Base-by-base conservation (phyloP, 495 filamentous ascomycete species). In the Aspergillus haitiensis region DNA sequence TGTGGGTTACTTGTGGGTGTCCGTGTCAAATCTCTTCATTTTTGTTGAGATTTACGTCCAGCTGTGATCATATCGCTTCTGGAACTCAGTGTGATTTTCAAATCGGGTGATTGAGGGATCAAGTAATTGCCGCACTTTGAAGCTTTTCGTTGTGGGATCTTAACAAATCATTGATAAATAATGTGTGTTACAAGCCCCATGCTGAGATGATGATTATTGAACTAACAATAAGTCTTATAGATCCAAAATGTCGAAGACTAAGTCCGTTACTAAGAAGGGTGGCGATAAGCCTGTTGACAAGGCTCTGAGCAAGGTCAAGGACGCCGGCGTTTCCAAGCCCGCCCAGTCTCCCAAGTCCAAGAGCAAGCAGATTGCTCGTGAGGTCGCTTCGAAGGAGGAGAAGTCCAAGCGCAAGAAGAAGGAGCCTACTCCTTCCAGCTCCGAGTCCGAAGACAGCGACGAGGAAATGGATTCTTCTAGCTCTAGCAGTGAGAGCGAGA, bases 241-340 rank as follows among this genome's bases (percentile, higher is more conserved):
- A 75, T 65, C 68, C 69, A 75, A 64, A 65, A 83, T 83, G 81
- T 81, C 78, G 48, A 82, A 82, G 72, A 76, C 79, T 53, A 83
- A 82, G 72, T 67, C 71, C 52, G 69, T 73, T 72, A 39, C 72
- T 64, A 67, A 64, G 53, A 78, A 78, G 71, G 70, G 59, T 59
- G 70, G 64, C 58, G 74, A 80, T 56, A 79, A 80, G 70, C 61
- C 69, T 56, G 68, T 69, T 69, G 70, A 71, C 73, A 81, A 82
- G 74, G 56, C 70, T 64, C 52, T 82, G 64, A 74, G 66, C 71
- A 81, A 81, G 72, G 80, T 80, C 75, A 82, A 82, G 74, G 72
- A 77, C 65, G 70, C 76, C 63, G 79, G 73, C 53, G 73, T 82
- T 57, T 73, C 72, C 72, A 82, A 82, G 74, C 61, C 76, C 49